A percentile compares a stretch with the other conserved stretches of the same genome.
Evolutionary conservation across 31 red algal genomes (phyloP).

Genomic region (Odonthalia washingtoniensis): DNA sequence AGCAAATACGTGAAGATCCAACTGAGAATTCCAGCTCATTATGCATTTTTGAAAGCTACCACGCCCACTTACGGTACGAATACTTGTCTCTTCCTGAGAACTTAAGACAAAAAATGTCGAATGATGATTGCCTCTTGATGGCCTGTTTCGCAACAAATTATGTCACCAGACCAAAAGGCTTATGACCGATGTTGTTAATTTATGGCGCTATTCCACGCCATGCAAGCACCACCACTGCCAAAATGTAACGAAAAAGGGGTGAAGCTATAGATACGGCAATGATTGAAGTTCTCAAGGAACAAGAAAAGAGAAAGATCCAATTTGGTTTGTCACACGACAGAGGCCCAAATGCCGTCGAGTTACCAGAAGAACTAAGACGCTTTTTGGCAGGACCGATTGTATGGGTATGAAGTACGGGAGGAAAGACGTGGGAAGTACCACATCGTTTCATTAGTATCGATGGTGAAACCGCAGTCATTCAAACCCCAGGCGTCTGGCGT

Average conservation of each 20-base stretch:
- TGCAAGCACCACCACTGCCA: not conserved
- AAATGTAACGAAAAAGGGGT: not conserved
- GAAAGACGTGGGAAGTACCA: too few species aligned
- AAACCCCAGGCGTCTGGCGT: too few species aligned
- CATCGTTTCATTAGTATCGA: too few species aligned
- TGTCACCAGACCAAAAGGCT: conserved; percentile 36
- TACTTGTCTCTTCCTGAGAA: conserved; percentile 4
- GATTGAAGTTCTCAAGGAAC: conserved; percentile 22
- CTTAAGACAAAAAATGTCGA: not conserved
- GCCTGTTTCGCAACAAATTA: conserved; percentile 20
- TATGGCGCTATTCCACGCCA: conserved; percentile 30
- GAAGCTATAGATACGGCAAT: conserved; percentile 10
- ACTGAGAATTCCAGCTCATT: conserved; percentile 34
- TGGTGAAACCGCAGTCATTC: too few species aligned
- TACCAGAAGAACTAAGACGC: too few species aligned
- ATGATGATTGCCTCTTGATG: conserved; percentile 16
- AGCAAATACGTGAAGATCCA: conserved; percentile 14
- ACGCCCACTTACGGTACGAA: not conserved
- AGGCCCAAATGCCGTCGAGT: too few species aligned
- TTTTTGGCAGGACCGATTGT: too few species aligned
- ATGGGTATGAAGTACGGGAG: too few species aligned
- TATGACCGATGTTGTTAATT: conserved; percentile 35
- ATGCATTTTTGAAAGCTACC: conserved; percentile 36
- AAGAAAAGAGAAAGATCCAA: conserved; percentile 18
- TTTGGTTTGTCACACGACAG: too few species aligned